Evolutionary conservation across 2,329 filamentous ascomycete species (phyloP), one percentile per base, ranked within the genome.

Genomic region (Scedosporium dehoogii): DNA sequence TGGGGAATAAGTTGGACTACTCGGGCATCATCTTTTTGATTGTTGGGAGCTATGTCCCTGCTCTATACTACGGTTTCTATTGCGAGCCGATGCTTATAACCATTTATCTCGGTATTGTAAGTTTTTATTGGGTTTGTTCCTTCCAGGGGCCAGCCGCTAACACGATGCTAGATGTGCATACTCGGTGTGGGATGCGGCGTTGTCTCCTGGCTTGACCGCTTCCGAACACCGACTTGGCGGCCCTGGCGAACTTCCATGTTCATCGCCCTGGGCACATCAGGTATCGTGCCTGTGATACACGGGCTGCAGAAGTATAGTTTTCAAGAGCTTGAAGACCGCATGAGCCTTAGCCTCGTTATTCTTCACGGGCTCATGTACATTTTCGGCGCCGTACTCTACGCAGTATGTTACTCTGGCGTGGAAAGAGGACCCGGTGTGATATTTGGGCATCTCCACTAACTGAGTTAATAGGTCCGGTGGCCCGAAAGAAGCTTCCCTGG

Each of bases 1-100:
- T 91, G 79, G 92, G 92, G 10, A 97, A 97, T 73, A 91, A 96
- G 73, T 78, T 97, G 63, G 94, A 99, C 72, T 97, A 99, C 72
- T 85, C 93, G 4, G 94, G 94, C 6, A 99, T 99, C 68, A 90
- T 97, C 33, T 85, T 87, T 58, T 78, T 99, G 67, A 97, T 97
- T 64, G 90, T 93, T 67, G 94, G 94, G 6, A 93, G 89, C 72
- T 96, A 93, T 71, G 85, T 97, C 56, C 92, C 94, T 2, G 89
- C 90, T 59, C 74, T 99, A 64, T 94, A 91, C 73, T 96, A 96
- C 73, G 92, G 88, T 3, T 91, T 96, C 72, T 90, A 84, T 69
- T 91, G 88, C 69, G 77, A 86, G 65, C 84, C 85, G 3, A 69
- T 73, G 6, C 72, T 93, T 69, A 85, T 91, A 76, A 79, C 77